A percentile compares a stretch with the other conserved stretches of the same genome.
phyloP scores from a whole-genome alignment of 2,329 filamentous ascomycete genomes.

The Phaeosphaeria sp. region DNA sequence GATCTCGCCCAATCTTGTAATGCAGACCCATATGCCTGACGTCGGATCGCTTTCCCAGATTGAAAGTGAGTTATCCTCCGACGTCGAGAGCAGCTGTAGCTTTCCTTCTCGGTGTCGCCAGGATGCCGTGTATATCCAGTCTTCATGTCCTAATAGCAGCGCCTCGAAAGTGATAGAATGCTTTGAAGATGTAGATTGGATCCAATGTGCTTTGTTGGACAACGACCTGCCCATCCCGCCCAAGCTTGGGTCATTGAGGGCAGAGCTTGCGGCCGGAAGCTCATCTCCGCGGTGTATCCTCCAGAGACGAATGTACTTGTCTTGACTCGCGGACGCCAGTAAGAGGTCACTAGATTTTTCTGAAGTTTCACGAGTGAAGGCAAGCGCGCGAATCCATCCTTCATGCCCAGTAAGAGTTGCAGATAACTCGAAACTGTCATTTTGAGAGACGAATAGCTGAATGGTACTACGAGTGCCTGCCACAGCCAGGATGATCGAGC shows the following conservation, averaged over 20 bases:
- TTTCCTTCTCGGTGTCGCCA: slow-evolving; percentile 68
- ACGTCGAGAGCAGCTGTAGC: slow-evolving; percentile 82
- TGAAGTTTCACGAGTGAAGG: slow-evolving; percentile 71
- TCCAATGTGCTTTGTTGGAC: slow-evolving; percentile 86
- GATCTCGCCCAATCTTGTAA: slow-evolving; percentile 86
- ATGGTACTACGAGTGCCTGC: slow-evolving; percentile 84
- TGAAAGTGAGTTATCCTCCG: slow-evolving; percentile 91
- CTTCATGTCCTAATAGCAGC: slow-evolving; percentile 90
- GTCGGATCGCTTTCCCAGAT: slow-evolving; percentile 87
- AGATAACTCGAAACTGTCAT: slow-evolving; percentile 69
- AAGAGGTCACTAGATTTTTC: slow-evolving; percentile 70
- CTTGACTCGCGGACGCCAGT: slow-evolving; percentile 92
- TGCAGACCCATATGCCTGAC: slow-evolving; percentile 91
- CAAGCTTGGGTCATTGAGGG: slow-evolving; percentile 62
- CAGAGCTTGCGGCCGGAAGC: slow-evolving; percentile 63
- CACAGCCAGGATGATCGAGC: slow-evolving; percentile 74
- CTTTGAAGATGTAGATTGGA: slow-evolving; percentile 65
- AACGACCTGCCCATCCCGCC: slow-evolving; percentile 74
- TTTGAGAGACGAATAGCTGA: slow-evolving; percentile 74
- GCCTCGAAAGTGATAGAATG: slow-evolving; percentile 93
- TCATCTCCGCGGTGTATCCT: slow-evolving; percentile 75
- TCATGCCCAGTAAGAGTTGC: slow-evolving; percentile 88
- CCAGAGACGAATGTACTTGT: slow-evolving; percentile 97
- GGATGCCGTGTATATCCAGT: slow-evolving; percentile 92
- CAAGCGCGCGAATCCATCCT: slow-evolving; percentile 89